Evolutionary conservation across 192 early-diverging fungal species (phyloP).

Genomic region (Coemansia sp.): DNA sequence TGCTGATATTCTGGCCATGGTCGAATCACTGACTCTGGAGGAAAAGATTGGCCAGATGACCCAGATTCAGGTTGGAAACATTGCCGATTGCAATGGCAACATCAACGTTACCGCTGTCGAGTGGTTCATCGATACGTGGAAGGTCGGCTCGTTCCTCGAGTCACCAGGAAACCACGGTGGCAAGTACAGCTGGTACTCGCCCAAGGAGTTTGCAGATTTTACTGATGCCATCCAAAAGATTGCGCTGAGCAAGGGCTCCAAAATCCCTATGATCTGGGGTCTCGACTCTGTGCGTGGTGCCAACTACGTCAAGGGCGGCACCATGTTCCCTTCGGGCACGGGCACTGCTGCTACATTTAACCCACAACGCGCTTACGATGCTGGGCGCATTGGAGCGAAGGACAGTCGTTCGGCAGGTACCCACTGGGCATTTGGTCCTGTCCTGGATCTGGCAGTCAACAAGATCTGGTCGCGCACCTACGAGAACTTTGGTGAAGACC

Average conservation of each 20-base stretch:
- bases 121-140: conserved; percentile 60
- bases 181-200: conserved; percentile 56
- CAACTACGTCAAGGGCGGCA: conserved; percentile 62
- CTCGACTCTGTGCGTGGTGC: conserved; percentile 68
- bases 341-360: conserved; percentile 63
- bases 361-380: conserved; percentile 57
- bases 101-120: conserved; percentile 37
- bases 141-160: conserved; percentile 65
- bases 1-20: conserved; percentile 42
- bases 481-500: conserved; percentile 65
- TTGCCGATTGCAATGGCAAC: conserved; percentile 44
- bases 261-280: conserved; percentile 65
- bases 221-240: conserved; percentile 59
- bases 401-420: conserved; percentile 64
- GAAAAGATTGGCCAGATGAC: conserved; percentile 63
- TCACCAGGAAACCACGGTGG: conserved; percentile 59
- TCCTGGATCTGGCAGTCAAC: conserved; percentile 60
- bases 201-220: conserved; percentile 51
- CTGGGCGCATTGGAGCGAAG: conserved; percentile 62
- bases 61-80: conserved; percentile 55
- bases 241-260: conserved; percentile 46
- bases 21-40: conserved; percentile 38
- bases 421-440: conserved; percentile 65
- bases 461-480: conserved; percentile 62
- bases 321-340: conserved; percentile 62